Evolutionary conservation across 2,329 filamentous ascomycete genomes (phyloP).

Genomic region (Clarireedia homoeocarpa): DNA sequence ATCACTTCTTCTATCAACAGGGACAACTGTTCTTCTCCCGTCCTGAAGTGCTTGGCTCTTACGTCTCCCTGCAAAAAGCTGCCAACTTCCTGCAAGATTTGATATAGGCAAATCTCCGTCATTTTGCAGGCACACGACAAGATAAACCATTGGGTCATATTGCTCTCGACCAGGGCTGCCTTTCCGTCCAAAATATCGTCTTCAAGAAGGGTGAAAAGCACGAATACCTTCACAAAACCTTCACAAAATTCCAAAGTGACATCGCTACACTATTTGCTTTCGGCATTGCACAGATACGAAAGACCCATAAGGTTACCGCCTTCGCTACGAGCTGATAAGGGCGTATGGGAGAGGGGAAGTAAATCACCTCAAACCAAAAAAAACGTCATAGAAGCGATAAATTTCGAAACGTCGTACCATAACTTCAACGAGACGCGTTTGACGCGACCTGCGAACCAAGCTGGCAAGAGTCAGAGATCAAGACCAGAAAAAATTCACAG

Average conservation of each 20-base stretch:
- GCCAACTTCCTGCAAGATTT: neutral
- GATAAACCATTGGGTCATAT: slow-evolving; percentile 18
- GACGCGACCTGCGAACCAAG: neutral
- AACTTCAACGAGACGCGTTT: neutral
- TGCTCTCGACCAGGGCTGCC: slow-evolving; percentile 6
- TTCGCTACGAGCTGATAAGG: neutral
- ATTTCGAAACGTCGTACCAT: neutral
- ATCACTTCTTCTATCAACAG: no score
- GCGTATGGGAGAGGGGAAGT: neutral
- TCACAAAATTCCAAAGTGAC: neutral
- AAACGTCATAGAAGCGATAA: neutral
- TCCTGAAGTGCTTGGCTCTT: neutral
- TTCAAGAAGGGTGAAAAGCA: neutral
- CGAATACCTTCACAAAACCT: neutral
- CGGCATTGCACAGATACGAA: neutral
- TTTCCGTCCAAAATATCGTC: neutral
- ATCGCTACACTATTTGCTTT: neutral
- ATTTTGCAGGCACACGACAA: slow-evolving; percentile 17
- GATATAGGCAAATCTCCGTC: slow-evolving; percentile 12
- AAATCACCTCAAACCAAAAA: neutral
- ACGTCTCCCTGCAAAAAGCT: neutral
- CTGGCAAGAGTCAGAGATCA: neutral
- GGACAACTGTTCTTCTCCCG: no score
- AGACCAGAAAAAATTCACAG: neutral
- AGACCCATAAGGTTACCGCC: neutral